Base-by-base conservation (phyloP, 2,329 filamentous ascomycete genomes). In the Aspergillus hiratsukae region DNA sequence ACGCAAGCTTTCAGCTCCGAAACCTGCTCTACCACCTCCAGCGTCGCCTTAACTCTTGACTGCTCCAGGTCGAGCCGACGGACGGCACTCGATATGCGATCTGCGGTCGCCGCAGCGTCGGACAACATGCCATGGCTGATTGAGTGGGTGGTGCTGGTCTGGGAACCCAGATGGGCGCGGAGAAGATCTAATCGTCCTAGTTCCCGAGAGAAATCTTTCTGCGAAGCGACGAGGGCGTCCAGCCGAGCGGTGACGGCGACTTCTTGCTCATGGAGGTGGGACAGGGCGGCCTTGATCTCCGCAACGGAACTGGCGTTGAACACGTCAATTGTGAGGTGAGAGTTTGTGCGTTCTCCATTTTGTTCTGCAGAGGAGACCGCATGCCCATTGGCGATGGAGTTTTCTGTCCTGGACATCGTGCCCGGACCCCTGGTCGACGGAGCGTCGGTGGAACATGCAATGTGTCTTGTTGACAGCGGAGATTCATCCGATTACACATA, bases 1-100 rank as follows among this genome's bases (percentile, higher is more conserved):
- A 97, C 90, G 71, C 94, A 99, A 8, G 94, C 90, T 76, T 97
- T 97, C 62, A 99, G 87, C 80, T 99, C 94, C 4, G 90, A 89
- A 14, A 99, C 93, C 76, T 97, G 92, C 74, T 97, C 93, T 10
- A 97, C 94, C 3, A 97, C 91, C 8, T 88, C 83, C 56, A 99
- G 78, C 0, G 94, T 97, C 51, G 91, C 87, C 72, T 94, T 92
- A 8, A 99, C 93, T 28, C 91, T 85, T 57, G 87, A 87, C 79
- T 97, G 96, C 76, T 99, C 93, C 55, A 91, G 81, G 70, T 99
- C 94, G 35, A 99, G 83, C 62, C 86, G 83, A 71, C 90, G 91
- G 55, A 99, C 94, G 53, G 91, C 89, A 68, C 86, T 86, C 54
- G 91, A 96, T 61, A 97, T 88, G 55, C 90, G 85, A 53, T 87